These are phyloP conservation scores for Phaeosphaeriaceae sp. DNA, from an alignment of 2,329 filamentous ascomycete species.

Conservation along the genomic window DNA sequence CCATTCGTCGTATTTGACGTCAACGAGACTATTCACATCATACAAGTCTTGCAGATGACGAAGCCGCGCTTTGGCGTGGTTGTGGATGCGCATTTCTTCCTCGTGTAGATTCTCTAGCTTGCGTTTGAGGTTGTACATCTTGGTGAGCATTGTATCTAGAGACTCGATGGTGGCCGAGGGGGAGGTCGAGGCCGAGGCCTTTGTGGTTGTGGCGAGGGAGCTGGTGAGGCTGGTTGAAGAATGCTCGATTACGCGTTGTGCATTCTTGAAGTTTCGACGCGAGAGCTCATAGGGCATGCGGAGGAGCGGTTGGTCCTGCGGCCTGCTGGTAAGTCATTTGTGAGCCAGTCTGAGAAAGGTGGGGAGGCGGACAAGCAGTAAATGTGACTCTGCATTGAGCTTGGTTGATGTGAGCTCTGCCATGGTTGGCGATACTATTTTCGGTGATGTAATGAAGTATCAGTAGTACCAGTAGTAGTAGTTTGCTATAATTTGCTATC, in stretches of 20 bases:
- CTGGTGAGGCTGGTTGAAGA: slow-evolving; percentile 69
- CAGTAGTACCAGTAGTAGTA: too few species aligned
- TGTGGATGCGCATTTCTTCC: slow-evolving; percentile 79
- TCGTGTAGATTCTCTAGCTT: slow-evolving; percentile 80
- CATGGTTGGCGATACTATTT: slow-evolving; percentile 39
- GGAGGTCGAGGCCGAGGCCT: slow-evolving; percentile 62
- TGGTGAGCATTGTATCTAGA: slow-evolving; percentile 82
- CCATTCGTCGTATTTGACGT: slow-evolving; percentile 95
- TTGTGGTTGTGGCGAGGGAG: slow-evolving; percentile 60
- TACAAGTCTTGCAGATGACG: slow-evolving; percentile 83
- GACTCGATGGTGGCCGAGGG: slow-evolving; percentile 66
- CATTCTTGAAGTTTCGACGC: slow-evolving; percentile 90
- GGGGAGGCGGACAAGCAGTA: slow-evolving; percentile 67
- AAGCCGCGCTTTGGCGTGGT: slow-evolving; percentile 76
- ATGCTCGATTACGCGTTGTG: slow-evolving; percentile 77
- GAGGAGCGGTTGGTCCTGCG: slow-evolving; percentile 91
- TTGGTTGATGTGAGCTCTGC: slow-evolving; percentile 63
- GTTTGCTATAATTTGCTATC: neutral
- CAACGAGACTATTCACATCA: slow-evolving; percentile 78
- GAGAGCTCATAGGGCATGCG: slow-evolving; percentile 91
- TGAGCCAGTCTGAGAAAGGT: neutral
- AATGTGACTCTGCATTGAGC: slow-evolving; percentile 76
- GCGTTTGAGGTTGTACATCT: slow-evolving; percentile 85
- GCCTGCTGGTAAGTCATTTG: slow-evolving; percentile 4
- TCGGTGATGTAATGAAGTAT: neutral